Conservation (phyloP, 2,329 filamentous ascomycete genomes). For the Hypoxylon sp. region DNA sequence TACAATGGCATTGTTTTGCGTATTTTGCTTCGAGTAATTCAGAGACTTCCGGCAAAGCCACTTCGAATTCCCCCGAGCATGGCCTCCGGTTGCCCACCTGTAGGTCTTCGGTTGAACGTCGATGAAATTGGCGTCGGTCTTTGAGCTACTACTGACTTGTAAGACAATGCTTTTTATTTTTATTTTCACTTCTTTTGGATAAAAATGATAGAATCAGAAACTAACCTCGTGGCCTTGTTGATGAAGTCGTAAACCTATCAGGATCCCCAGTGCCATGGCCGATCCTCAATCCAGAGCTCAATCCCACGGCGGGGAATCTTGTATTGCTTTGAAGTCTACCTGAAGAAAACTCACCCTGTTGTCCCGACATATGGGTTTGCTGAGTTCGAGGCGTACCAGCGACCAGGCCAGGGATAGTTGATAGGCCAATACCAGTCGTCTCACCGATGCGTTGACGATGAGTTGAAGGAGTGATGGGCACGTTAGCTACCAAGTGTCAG, state of each 20-base stretch:
- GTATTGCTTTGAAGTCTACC: slow-evolving; percentile 39
- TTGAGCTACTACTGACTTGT: slow-evolving; percentile 43
- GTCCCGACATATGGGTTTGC: slow-evolving; percentile 37
- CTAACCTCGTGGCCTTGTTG: slow-evolving; percentile 49
- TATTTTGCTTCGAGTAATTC: background rate
- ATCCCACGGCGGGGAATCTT: slow-evolving; percentile 46
- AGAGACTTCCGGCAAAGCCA: slow-evolving; percentile 33
- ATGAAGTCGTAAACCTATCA: slow-evolving; percentile 34
- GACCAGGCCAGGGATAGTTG: slow-evolving; percentile 54
- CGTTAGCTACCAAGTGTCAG: slow-evolving; percentile 46
- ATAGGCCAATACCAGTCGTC: slow-evolving; percentile 47
- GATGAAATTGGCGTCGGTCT: slow-evolving; percentile 42
- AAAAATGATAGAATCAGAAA: background rate
- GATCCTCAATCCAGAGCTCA: slow-evolving; percentile 53
- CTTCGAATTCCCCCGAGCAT: slow-evolving; percentile 35
- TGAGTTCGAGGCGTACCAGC: slow-evolving; percentile 50
- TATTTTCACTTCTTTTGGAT: background rate
- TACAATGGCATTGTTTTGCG: background rate
- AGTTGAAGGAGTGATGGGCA: slow-evolving; percentile 55
- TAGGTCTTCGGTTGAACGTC: slow-evolving; percentile 40
- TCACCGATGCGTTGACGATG: slow-evolving; percentile 54
- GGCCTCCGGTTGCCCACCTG: slow-evolving; percentile 38
- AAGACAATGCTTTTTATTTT: slow-evolving; percentile 7
- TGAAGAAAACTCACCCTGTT: slow-evolving; percentile 37
- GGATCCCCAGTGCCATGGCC: slow-evolving; percentile 45